These are phyloP conservation scores for Acorus calamus DNA, from an alignment of 106 monocot genomes.

Conservation along the genomic window DNA sequence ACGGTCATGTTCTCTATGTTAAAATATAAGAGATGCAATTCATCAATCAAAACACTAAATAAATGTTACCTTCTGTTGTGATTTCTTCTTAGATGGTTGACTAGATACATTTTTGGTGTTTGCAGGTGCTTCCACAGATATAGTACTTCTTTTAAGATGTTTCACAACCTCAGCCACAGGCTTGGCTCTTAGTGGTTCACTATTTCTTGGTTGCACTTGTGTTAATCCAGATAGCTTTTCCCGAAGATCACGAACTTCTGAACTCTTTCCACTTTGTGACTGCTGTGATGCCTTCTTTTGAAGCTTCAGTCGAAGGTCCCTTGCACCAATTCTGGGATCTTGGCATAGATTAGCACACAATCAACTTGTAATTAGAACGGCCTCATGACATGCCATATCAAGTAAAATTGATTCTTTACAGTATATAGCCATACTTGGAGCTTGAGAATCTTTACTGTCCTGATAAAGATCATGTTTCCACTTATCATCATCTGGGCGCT, in stretches of 20 bases:
- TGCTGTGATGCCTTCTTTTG: conserved; percentile 43
- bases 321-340: conserved; percentile 35
- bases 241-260: conserved; percentile 56
- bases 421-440: conserved; percentile 39
- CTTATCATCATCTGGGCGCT: conserved; percentile 61
- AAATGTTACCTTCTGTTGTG: conserved; percentile 32
- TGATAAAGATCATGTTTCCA: conserved; percentile 92
- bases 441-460: conserved; percentile 32
- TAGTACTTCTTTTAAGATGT: conserved; percentile 14
- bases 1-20: too few relatives aligned
- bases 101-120: conserved; percentile 19
- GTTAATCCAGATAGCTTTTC: conserved; percentile 65
- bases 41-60: background rate
- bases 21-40: background rate
- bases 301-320: conserved; percentile 58
- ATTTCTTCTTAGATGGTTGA: conserved; percentile 23
- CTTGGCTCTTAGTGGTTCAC: conserved; percentile 29
- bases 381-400: background rate
- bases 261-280: conserved; percentile 23
- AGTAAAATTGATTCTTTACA: conserved; percentile 6
- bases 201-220: conserved; percentile 23
- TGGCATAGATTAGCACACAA: background rate
- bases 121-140: conserved; percentile 12
- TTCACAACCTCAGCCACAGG: conserved; percentile 8
- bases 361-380: background rate